phyloP scores from a whole-genome alignment of 352 stramenopile genomes.

The Phytophthora crassamura region DNA sequence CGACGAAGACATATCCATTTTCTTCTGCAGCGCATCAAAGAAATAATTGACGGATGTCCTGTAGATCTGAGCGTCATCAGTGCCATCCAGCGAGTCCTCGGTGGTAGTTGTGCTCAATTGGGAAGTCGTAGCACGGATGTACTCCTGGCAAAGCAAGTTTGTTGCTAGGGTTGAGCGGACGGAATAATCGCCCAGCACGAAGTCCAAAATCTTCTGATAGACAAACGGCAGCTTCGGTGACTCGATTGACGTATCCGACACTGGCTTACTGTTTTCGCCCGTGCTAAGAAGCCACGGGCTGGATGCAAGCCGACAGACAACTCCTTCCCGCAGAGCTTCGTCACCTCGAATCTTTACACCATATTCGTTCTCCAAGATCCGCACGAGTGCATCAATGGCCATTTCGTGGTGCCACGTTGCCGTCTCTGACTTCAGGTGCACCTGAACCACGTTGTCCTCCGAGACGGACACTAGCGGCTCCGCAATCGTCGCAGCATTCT shows the following conservation, averaged over 20 bases:
- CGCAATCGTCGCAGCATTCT: constrained; percentile 80
- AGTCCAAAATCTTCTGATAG: constrained; percentile 76
- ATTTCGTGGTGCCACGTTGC: constrained; percentile 76
- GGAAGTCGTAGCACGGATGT: constrained; percentile 52
- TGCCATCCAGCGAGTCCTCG: neutral
- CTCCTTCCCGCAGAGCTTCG: constrained; percentile 62
- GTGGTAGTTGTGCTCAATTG: constrained; percentile 14
- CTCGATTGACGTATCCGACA: constrained; percentile 14
- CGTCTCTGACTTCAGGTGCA: constrained; percentile 74
- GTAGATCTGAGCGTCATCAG: constrained; percentile 46
- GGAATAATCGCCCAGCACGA: constrained; percentile 65
- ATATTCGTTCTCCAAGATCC: constrained; percentile 83
- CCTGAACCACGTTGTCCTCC: constrained; percentile 78
- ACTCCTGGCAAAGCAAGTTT: constrained; percentile 69
- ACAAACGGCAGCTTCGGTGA: constrained; percentile 53
- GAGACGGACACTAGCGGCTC: constrained; percentile 80
- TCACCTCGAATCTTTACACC: constrained; percentile 72
- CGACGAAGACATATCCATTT: constrained; percentile 63
- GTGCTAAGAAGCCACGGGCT: constrained; percentile 66
- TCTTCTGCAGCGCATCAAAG: constrained; percentile 46
- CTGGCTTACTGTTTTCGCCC: constrained; percentile 44
- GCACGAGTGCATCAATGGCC: constrained; percentile 64
- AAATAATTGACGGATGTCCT: constrained; percentile 57
- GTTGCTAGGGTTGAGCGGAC: constrained; percentile 57
- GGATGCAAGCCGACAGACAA: constrained; percentile 74